These are phyloP conservation scores for Porodaedalea pini DNA, from an alignment of 1,284 basidiomycete genomes.

Conservation along the genomic window DNA sequence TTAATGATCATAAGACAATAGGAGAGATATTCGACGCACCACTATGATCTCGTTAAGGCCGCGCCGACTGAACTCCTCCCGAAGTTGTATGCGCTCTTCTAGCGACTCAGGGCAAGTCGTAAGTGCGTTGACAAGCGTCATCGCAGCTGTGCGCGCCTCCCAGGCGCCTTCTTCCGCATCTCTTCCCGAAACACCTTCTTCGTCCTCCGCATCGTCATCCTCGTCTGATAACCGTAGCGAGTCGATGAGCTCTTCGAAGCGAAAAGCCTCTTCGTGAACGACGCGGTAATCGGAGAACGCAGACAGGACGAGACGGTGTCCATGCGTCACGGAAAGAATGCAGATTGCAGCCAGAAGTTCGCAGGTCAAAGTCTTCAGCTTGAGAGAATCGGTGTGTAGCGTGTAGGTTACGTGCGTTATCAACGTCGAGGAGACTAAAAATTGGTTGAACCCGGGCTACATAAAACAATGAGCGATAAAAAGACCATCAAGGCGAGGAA, in stretches of 20 bases:
- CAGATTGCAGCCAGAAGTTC: constrained; percentile 85
- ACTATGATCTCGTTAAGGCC: constrained; percentile 82
- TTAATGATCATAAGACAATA: neutral
- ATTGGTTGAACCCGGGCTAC: constrained; percentile 70
- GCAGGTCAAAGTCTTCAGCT: constrained; percentile 67
- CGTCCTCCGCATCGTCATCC: constrained; percentile 33
- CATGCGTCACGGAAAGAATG: constrained; percentile 67
- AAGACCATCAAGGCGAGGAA: neutral
- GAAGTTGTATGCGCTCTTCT: constrained; percentile 73
- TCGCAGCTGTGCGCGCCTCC: constrained; percentile 76
- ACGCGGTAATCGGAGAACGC: constrained; percentile 79
- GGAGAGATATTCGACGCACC: constrained; percentile 46
- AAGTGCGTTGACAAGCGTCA: constrained; percentile 80
- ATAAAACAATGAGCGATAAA: constrained; percentile 15
- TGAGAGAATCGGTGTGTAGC: constrained; percentile 63
- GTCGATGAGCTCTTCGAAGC: constrained; percentile 75
- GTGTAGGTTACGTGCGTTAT: constrained; percentile 75
- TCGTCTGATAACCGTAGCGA: constrained; percentile 57
- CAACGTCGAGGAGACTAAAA: constrained; percentile 61
- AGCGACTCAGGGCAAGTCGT: constrained; percentile 73
- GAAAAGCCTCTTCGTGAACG: constrained; percentile 69
- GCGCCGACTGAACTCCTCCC: constrained; percentile 77
- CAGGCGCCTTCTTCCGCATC: constrained; percentile 66
- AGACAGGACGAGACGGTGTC: constrained; percentile 70
- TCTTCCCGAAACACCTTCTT: constrained; percentile 33